Conservation (phyloP, 148 eudicot genomes). For the Pharnaceum exiguum region DNA sequence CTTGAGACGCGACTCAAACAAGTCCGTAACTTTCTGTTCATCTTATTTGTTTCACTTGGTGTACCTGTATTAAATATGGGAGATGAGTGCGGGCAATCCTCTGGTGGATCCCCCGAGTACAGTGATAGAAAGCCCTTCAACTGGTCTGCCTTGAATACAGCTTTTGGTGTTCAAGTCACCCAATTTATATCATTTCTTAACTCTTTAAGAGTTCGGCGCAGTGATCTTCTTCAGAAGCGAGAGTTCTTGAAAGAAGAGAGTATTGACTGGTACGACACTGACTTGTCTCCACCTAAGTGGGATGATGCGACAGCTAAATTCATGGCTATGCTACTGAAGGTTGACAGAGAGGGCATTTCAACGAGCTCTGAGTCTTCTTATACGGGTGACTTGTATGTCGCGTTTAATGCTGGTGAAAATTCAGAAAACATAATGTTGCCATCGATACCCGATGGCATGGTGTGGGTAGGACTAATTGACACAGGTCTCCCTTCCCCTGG, state of each 20-base stretch:
- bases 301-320: constrained; percentile 68
- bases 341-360: constrained; percentile 23
- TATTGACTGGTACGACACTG: constrained; percentile 60
- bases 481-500: constrained; percentile 82
- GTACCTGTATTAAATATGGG: constrained; percentile 96
- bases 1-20: constrained; percentile 86
- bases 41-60: constrained; percentile 76
- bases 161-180: constrained; percentile 62
- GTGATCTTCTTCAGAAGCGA: constrained; percentile 72
- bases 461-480: constrained; percentile 78
- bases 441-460: constrained; percentile 37
- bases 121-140: constrained; percentile 54
- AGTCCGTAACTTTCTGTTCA: constrained; percentile 70
- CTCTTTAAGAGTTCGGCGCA: constrained; percentile 49
- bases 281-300: constrained; percentile 68
- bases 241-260: constrained; percentile 57
- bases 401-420: constrained; percentile 50
- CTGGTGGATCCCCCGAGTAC: constrained; percentile 54
- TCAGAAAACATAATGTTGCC: constrained; percentile 53
- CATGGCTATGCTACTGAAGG: constrained; percentile 73
- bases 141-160: constrained; percentile 66
- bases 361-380: constrained; percentile 3
- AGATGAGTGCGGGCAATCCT: constrained; percentile 91
- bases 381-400: constrained; percentile 59
- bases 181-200: constrained; percentile 68